Conservation (phyloP, 257 asterid species). For the Solanum arcanum region DNA sequence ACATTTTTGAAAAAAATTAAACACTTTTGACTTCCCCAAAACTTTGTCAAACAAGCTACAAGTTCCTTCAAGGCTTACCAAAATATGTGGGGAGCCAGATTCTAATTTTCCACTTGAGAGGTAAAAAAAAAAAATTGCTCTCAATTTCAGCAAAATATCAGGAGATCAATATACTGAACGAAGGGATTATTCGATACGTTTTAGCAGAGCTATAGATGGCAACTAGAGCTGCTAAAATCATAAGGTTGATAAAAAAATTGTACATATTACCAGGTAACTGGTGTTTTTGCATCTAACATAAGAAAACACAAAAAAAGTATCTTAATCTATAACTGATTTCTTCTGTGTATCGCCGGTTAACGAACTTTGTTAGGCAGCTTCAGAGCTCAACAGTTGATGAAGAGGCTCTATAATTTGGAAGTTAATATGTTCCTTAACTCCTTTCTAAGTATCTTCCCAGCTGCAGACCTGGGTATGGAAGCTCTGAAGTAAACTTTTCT, state of each 20-base stretch:
- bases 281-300: not conserved
- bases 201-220: not conserved
- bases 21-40: not conserved
- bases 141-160: not conserved
- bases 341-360: not conserved
- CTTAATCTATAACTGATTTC: not conserved
- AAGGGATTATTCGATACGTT: not conserved
- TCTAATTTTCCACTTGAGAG: not conserved
- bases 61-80: not conserved
- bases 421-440: constrained; percentile 23
- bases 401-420: constrained; percentile 41
- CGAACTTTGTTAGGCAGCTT: not conserved
- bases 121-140: not conserved
- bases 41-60: not conserved
- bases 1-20: not conserved
- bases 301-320: not conserved
- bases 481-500: constrained; percentile 43
- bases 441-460: constrained; percentile 65
- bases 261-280: not conserved
- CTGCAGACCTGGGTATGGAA: constrained; percentile 45
- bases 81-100: not conserved
- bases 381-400: not conserved
- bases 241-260: not conserved
- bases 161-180: not conserved
- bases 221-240: not conserved